Base-by-base conservation (phyloP, 176 grass and related monocot genomes). In the Raddia distichophylla region DNA sequence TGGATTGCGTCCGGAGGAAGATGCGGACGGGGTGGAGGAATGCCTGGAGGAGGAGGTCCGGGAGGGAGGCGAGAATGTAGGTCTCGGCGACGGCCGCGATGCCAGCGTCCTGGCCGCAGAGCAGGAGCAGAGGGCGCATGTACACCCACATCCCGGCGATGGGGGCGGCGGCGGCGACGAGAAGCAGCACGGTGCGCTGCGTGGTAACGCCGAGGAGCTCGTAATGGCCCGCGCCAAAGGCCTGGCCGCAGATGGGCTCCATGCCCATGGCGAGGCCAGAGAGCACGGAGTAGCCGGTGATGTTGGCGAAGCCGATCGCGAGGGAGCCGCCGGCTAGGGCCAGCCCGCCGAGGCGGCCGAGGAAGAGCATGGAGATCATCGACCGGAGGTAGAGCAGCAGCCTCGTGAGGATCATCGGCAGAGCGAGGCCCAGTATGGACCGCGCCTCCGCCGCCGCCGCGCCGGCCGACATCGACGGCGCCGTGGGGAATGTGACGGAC, bases 361-460 rank as follows among this genome's bases (percentile, higher is more conserved):
- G 89, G 79, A 97, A 97, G 44, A 97, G 76, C 91, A 97, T 97
- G 15, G 94, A 97, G 57, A 97, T 97, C 91, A 97, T 97, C 12
- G 94, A 97, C 6, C 94, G 94, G 80, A 93, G 89, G 86, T 97
- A 97, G 0, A 97, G 80, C 10, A 93, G 79, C 18, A 97, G 86
- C 0, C 94, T 88, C 3, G 94, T 97, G 3, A 97, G 43, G 49
- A 91, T 93, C 94, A 97, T 97, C 0, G 94, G 91, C 9, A 82
- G 45, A 13, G 94, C 91, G 17, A 97, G 83, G 8, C 68, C 66
- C 10, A 97, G 73, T 8, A 97, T 93, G 33, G 89, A 84, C 15
- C 71, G 62, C 8, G 88, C 91, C 69, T 97, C 94, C 22, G 11
- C 67, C 22, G 78, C 67, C 14, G 83, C 83, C 27, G 67, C 60